phyloP scores from a whole-genome alignment of 2,329 filamentous ascomycete species.

The Phyllosticta citribraziliensis region DNA sequence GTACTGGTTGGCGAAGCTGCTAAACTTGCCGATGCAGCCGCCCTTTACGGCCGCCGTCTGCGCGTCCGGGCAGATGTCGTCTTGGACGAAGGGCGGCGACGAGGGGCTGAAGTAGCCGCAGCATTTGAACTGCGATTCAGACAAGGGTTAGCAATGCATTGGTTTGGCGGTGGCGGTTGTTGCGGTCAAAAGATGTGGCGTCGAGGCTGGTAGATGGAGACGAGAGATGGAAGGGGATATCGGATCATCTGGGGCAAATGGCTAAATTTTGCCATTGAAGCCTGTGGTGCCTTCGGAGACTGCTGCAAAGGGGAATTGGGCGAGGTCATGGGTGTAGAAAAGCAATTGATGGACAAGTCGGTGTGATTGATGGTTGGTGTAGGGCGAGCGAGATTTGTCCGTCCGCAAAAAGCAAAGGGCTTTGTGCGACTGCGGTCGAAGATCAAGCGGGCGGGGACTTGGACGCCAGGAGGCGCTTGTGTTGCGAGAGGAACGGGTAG shows the following conservation, averaged over 20 bases:
- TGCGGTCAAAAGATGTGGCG: not conserved
- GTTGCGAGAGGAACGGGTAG: not conserved
- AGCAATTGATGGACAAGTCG: not conserved
- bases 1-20: conserved; percentile 58
- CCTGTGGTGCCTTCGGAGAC: too few species aligned
- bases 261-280: too few species aligned
- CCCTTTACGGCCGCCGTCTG: conserved; percentile 59
- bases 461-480: not conserved
- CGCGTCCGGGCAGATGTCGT: conserved; percentile 58
- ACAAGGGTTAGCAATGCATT: conserved; percentile 11
- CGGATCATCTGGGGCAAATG: too few species aligned
- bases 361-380: not conserved
- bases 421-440: not conserved
- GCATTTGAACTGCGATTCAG: conserved; percentile 55
- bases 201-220: not conserved
- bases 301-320: too few species aligned
- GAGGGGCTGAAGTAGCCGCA: conserved; percentile 71
- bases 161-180: not conserved
- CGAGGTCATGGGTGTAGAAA: not conserved
- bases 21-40: conserved; percentile 60
- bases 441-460: not conserved
- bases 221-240: too few species aligned
- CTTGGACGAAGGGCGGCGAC: conserved; percentile 56
- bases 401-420: not conserved
- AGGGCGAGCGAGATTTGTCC: not conserved